Evolutionary conservation across 2,329 filamentous ascomycete species (phyloP).

Genomic region (Colletotrichum agaves): DNA sequence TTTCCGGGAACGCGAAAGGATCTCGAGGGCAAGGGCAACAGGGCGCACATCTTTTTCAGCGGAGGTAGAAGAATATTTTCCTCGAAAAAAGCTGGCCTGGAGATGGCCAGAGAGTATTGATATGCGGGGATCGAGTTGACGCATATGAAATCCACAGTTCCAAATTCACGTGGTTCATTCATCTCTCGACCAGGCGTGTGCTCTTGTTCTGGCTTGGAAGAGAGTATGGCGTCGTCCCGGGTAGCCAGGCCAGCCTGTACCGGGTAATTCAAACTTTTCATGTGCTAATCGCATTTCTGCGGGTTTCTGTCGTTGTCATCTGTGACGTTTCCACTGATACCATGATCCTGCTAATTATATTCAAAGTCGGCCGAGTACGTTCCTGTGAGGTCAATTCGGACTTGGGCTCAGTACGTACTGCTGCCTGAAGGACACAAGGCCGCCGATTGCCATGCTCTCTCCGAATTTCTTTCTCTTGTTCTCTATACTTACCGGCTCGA

Average conservation of each 20-base stretch:
- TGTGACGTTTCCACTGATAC: not conserved
- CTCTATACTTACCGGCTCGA: slow-evolving; percentile 25
- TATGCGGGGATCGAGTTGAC: slow-evolving; percentile 17
- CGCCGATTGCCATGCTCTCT: not conserved
- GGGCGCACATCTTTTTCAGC: slow-evolving; percentile 3
- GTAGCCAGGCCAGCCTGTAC: slow-evolving; percentile 35
- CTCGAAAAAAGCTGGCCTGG: slow-evolving; percentile 11
- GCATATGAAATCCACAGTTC: slow-evolving; percentile 19
- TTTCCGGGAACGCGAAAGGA: slow-evolving; percentile 7
- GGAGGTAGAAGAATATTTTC: slow-evolving; percentile 19
- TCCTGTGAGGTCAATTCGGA: not conserved
- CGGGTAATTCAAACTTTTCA: slow-evolving; percentile 33
- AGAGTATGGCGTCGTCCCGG: slow-evolving; percentile 32
- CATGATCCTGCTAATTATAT: not conserved
- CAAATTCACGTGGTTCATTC: slow-evolving; percentile 25
- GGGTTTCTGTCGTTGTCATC: not conserved
- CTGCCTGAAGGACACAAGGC: not conserved
- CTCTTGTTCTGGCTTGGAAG: slow-evolving; percentile 21
- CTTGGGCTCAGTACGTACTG: not conserved
- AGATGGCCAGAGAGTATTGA: slow-evolving; percentile 13
- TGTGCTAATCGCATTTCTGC: not conserved
- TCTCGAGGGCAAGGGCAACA: not conserved
- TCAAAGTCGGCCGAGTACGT: not conserved
- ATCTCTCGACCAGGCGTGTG: slow-evolving; percentile 18
- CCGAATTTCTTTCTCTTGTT: not conserved